phyloP scores from a whole-genome alignment of 768 basidiomycete genomes.

The Candolleomyces eurysporus region DNA sequence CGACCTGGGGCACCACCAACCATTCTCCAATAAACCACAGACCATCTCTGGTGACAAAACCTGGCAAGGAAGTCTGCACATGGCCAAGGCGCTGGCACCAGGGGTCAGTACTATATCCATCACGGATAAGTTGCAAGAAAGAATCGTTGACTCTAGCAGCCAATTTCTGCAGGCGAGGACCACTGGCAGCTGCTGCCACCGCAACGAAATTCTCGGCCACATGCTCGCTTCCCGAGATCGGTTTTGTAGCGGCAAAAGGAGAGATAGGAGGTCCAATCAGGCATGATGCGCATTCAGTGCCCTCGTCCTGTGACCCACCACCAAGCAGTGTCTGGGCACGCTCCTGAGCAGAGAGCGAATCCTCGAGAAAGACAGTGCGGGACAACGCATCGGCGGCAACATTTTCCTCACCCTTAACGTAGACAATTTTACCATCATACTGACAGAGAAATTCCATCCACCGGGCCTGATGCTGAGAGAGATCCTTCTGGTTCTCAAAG shows the following conservation, averaged over 20 bases:
- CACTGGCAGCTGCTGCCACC: no score
- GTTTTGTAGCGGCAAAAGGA: no score
- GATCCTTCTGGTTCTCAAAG: constrained; percentile 25
- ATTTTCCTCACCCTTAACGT: constrained; percentile 33
- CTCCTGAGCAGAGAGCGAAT: neutral
- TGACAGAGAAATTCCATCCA: constrained; percentile 34
- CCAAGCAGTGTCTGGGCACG: neutral
- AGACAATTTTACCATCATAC: constrained; percentile 32
- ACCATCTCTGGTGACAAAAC: neutral
- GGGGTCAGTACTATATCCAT: neutral
- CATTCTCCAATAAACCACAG: constrained; percentile 23
- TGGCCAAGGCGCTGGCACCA: neutral
- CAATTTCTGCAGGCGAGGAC: no score
- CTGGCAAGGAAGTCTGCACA: neutral
- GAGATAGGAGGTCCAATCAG: no score
- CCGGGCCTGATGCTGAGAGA: constrained; percentile 25
- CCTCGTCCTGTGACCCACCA: no score
- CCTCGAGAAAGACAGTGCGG: constrained; percentile 8
- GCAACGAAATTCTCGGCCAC: no score
- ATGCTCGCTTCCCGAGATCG: no score
- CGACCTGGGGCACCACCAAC: constrained; percentile 17
- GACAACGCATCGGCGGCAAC: constrained; percentile 35
- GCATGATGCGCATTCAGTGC: no score
- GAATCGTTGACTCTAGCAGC: no score
- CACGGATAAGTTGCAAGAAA: no score